phyloP scores from a whole-genome alignment of 306 rosid genomes.

The Begonia masoniana region DNA sequence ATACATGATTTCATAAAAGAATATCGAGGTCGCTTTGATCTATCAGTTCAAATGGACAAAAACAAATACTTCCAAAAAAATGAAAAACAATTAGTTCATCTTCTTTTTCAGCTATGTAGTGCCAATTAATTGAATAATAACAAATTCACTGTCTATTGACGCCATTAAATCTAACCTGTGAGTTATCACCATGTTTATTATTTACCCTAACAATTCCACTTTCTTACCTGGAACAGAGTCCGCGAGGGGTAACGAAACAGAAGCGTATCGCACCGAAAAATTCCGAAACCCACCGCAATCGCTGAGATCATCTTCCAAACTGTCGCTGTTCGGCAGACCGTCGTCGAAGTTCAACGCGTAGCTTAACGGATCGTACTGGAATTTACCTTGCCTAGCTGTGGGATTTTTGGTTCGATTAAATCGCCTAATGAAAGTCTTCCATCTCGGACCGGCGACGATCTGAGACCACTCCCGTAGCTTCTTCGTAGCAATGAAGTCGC shows the following conservation, averaged over 20 bases:
- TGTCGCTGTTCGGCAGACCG: slow-evolving; percentile 28
- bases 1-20: too few relatives aligned
- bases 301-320: slow-evolving; percentile 15
- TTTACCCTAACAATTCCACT: slow-evolving; percentile 19
- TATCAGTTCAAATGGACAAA: too few relatives aligned
- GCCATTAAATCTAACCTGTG: too few relatives aligned
- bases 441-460: slow-evolving; percentile 74
- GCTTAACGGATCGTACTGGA: slow-evolving; percentile 66
- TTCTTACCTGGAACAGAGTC: slow-evolving; percentile 7
- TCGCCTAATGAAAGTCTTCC: slow-evolving; percentile 76
- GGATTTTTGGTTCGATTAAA: slow-evolving; percentile 36
- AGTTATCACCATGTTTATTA: too few relatives aligned
- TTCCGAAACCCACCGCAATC: slow-evolving; percentile 21
- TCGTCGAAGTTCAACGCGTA: slow-evolving; percentile 78
- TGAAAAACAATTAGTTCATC: too few relatives aligned
- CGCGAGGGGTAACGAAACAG: slow-evolving; percentile 8
- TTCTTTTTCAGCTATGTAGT: too few relatives aligned
- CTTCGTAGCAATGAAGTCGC: slow-evolving; percentile 36
- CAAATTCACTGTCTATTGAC: too few relatives aligned
- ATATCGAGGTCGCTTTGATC: too few relatives aligned
- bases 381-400: slow-evolving; percentile 30
- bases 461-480: slow-evolving; percentile 77
- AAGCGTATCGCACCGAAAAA: slow-evolving; percentile 58
- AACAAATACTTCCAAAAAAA: too few relatives aligned
- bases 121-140: too few relatives aligned